Percentiles rank a stretch among this genome's conserved stretches.
phyloP scores from a whole-genome alignment of 352 stramenopile genomes.

The Globisporangium yorkense region DNA sequence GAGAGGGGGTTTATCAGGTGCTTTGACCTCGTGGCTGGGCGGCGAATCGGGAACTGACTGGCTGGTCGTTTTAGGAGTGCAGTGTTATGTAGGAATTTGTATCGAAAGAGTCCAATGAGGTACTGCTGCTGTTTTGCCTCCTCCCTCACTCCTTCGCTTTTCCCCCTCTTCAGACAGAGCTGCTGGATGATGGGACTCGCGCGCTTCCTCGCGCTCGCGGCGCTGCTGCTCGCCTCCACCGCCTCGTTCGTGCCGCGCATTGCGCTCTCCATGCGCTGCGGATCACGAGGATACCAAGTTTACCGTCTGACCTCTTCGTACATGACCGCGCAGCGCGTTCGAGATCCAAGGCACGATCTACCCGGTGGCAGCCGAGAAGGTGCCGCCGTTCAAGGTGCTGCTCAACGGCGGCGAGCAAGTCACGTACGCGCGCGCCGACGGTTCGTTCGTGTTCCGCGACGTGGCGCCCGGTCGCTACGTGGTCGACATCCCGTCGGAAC shows the following conservation, averaged over 20 bases:
- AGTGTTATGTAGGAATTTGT: background rate
- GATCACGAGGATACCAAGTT: too few species aligned
- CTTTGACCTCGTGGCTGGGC: background rate
- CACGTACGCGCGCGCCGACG: constrained; percentile 55
- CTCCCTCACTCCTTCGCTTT: background rate
- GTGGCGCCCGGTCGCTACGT: constrained; percentile 66
- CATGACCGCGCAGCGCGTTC: constrained; percentile 24
- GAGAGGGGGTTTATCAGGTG: background rate
- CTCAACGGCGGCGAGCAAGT: constrained; percentile 72
- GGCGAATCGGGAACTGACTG: background rate
- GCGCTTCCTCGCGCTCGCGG: constrained; percentile 24
- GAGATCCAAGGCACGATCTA: constrained; percentile 59
- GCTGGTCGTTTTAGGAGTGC: background rate
- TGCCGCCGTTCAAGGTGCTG: constrained; percentile 56
- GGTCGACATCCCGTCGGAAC: constrained; percentile 58
- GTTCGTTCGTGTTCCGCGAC: constrained; percentile 71
- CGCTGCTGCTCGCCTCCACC: constrained; percentile 25
- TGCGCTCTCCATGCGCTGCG: too few species aligned
- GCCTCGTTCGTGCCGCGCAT: constrained; percentile 8
- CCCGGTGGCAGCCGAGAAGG: constrained; percentile 38
- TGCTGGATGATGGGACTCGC: background rate
- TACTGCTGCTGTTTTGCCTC: too few species aligned
- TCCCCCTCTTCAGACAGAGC: background rate
- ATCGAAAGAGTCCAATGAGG: background rate
- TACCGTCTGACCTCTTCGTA: background rate